Evolutionary conservation across 73 alveolate genomes (phyloP), one percentile per base, ranked within the genome.

Genomic region (Durusdinium trenchii): DNA sequence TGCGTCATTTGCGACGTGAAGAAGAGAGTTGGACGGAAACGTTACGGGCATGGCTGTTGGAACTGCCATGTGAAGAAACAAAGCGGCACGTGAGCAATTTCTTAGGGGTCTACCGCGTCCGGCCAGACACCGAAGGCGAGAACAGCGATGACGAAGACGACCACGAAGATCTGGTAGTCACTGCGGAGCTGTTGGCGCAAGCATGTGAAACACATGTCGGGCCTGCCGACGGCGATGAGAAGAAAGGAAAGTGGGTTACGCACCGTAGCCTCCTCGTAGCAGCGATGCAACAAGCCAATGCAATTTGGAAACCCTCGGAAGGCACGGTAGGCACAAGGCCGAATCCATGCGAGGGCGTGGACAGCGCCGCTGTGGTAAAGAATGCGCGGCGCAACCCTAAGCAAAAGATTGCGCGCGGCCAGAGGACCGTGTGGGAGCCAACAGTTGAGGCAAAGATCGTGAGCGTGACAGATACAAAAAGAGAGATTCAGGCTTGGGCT

Each of bases 141-240:
- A 50, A 45, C 54, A 81, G 60, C 91, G 60, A 50, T 23, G 69
- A 81, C 91, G 67, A 81, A 4, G 91, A 45, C 60, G 91, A 30
- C 38, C 7, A 16, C 26, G 69, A 81, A 1, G 83, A 71, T 2
- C 38, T 71, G 83, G 50, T 71, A 36, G 83, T 71, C 12, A n/a
- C 50, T 4, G 83, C 3, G 38, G 23, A 23, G 12, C 50, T 35
- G 14, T 36, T 71, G 48, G 50, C 46, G 14, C 45, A 35, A 28
- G 83, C 83, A 5, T 71, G 83, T 23, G 48, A 71, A 16, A 71
- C 83, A 5, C 48, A 36, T 23, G 83, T 71, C 12, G 50, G 50
- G 3, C 50, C 28, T 35, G 28, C 83, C 2, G 83, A 71, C 45
- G 48, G 23, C 12, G 83, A 36, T 3, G 9, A 45, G 14, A 28